Evolutionary conservation across 495 filamentous ascomycete genomes (phyloP).

Genomic region (Aspergillus nanangensis): DNA sequence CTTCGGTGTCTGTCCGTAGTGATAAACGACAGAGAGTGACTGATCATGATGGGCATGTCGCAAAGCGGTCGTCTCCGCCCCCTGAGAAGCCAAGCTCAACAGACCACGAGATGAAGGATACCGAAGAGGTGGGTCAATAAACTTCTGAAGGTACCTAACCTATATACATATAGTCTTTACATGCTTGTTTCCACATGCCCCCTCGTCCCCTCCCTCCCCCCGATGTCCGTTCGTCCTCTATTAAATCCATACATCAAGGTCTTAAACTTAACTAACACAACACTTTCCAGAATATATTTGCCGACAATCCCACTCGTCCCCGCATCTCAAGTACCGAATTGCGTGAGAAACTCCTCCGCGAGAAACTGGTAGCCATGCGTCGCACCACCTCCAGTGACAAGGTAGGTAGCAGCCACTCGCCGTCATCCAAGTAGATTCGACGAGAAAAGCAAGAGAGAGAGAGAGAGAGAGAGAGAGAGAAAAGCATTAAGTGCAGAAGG

Average conservation of each 20-base stretch:
- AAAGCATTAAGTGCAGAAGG: no score
- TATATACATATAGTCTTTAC: no score
- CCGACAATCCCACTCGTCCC: not conserved
- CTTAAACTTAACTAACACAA: no score
- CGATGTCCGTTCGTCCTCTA: constrained; percentile 2
- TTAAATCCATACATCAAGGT: no score
- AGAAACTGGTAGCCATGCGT: constrained; percentile 56
- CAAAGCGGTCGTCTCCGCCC: constrained; percentile 41
- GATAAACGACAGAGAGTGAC: constrained; percentile 49
- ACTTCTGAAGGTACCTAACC: constrained; percentile 17
- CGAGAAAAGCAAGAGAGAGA: no score
- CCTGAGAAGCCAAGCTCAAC: constrained; percentile 20
- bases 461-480: no score
- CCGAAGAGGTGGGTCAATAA: constrained; percentile 49
- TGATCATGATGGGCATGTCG: constrained; percentile 54
- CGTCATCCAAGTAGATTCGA: not conserved
- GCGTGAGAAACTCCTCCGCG: constrained; percentile 61
- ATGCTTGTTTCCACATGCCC: not conserved
- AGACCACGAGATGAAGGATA: constrained; percentile 21
- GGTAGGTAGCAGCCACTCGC: constrained; percentile 18
- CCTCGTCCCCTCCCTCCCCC: not conserved
- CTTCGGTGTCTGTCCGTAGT: constrained; percentile 47
- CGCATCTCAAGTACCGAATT: constrained; percentile 49
- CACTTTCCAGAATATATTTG: constrained; percentile 2
- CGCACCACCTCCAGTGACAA: constrained; percentile 27